Evolutionary conservation across 2,329 filamentous ascomycete species (phyloP), one percentile per base, ranked within the genome.

Genomic region (Cryphonectria parasitica): DNA sequence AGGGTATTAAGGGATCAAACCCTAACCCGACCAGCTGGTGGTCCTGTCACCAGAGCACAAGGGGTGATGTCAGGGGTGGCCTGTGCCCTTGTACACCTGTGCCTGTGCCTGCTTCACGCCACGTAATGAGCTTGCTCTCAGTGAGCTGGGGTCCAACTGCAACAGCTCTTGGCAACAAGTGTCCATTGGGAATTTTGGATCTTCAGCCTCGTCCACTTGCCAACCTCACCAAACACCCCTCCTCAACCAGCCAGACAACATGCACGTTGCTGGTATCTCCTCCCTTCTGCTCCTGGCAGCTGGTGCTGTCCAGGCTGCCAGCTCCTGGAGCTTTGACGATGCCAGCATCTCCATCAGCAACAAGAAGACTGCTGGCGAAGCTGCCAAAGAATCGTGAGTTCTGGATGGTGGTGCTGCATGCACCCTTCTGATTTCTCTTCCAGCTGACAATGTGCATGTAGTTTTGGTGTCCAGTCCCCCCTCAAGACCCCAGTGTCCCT

Each of bases 251-350:
- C 66, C 66, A 68, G 60, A 68, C 68, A 72, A 65, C 22, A 86
- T 86, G 84, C 81, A 81, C 73, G 78, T 85, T 74, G 77, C 82
- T 66, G 76, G 76, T 71, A 76, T 79, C n/a, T 78, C 83, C 28
- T 79, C 82, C 56, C 77, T 83, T 22, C 75, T 84, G 74, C 79
- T 89, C 60, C 80, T 86, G 73, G 83, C 87, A 70, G 83, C 84
- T 65, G 83, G 85, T 70, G 83, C 82, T 73, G 85, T 82, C 68
- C 82, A 83, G 74, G 87, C 87, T 45, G 84, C 86, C 69, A 84
- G 86, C 41, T 87, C 88, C 31, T 95, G 92, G 92, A 86, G 86
- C 69, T 95, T 95, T 76, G 87, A 91, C 74, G 92, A 94, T 81
- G 92, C 87, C 74, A 89, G 86, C 72, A 84, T 95, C 74, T 86